Percentiles rank a stretch among this genome's conserved stretches.
Conservation (phyloP, 148 eudicot genomes). For the Salicornia ramosissima region DNA sequence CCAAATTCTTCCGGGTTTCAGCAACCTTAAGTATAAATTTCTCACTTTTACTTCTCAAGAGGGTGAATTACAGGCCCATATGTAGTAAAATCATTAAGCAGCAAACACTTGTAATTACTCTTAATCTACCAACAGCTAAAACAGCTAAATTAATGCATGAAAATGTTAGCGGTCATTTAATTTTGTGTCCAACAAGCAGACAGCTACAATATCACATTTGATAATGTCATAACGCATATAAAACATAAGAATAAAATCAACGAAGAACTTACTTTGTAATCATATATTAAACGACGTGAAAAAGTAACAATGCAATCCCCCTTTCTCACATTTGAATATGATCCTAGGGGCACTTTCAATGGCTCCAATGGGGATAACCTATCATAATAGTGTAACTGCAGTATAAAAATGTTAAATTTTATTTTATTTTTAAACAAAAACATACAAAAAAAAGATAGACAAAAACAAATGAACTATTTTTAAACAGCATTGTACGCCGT, state of each 20-base stretch:
- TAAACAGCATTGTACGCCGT: no score
- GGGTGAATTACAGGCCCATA: not conserved
- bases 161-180: not conserved
- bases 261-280: constrained; percentile 46
- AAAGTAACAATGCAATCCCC: constrained; percentile 95
- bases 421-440: constrained; percentile 9
- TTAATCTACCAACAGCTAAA: not conserved
- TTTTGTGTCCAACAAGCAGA: no score
- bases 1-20: no score
- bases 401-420: not conserved
- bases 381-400: constrained; percentile 74
- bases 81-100: not conserved
- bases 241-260: not conserved
- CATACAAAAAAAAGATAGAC: no score
- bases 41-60: no score
- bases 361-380: constrained; percentile 92
- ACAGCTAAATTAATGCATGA: not conserved
- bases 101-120: not conserved
- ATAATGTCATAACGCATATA: not conserved
- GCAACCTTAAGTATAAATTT: no score
- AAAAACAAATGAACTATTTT: no score
- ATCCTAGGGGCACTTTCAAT: constrained; percentile 62
- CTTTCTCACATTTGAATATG: constrained; percentile 59
- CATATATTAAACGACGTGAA: constrained; percentile 75
- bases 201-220: not conserved